Evolutionary conservation across 164 flowering plant genomes (phyloP).

Genomic region (Kalanchoe fedtschenkoi): DNA sequence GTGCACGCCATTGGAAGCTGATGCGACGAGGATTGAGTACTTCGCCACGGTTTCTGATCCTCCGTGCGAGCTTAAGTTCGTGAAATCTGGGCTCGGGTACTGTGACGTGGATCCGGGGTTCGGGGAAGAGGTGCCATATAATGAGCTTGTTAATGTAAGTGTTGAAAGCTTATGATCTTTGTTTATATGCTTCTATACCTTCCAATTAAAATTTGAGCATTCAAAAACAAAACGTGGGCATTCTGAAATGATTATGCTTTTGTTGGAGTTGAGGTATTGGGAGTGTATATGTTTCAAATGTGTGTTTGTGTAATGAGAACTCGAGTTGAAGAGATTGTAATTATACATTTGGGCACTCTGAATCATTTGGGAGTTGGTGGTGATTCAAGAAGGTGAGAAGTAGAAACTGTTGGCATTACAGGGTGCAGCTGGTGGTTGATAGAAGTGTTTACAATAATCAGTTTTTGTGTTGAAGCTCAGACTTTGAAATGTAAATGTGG

Average conservation of each 20-base stretch:
- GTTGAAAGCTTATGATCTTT: background rate
- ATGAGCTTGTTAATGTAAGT: conserved; percentile 75
- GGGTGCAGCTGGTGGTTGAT: too few species aligned
- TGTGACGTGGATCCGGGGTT: conserved; percentile 61
- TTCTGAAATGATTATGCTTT: too few species aligned
- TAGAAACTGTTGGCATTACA: too few species aligned
- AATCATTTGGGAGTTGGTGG: background rate
- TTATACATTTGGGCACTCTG: too few species aligned
- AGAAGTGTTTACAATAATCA: background rate
- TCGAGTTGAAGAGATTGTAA: too few species aligned
- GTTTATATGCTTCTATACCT: too few species aligned
- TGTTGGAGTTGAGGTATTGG: too few species aligned
- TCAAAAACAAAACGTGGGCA: too few species aligned
- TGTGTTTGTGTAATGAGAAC: too few species aligned
- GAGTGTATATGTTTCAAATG: too few species aligned
- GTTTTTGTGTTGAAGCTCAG: background rate
- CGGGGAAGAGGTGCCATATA: conserved; percentile 51
- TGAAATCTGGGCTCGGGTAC: conserved; percentile 66
- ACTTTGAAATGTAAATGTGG: background rate
- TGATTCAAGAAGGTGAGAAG: too few species aligned
- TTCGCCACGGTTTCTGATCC: conserved; percentile 78
- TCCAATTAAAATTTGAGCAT: too few species aligned
- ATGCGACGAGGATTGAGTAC: conserved; percentile 79
- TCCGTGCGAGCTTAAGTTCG: conserved; percentile 54
- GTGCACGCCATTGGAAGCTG: conserved; percentile 48